phyloP scores from a whole-genome alignment of 768 basidiomycete genomes.

The Hortiboletus campestris region DNA sequence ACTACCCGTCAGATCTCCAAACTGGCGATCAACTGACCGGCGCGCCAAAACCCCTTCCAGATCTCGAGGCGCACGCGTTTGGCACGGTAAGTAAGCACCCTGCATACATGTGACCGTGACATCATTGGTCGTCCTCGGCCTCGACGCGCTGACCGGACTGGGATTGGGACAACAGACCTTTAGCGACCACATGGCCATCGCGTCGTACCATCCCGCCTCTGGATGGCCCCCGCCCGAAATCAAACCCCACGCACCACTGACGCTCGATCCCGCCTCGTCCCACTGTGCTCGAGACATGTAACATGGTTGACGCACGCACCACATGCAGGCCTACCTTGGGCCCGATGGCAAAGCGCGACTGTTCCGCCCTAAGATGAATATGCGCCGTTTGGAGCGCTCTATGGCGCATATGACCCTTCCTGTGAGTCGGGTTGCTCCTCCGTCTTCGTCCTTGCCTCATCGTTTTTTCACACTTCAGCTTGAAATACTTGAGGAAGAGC shows the following conservation, averaged over 20 bases:
- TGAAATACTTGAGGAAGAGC: no score
- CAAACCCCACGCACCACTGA: constrained; percentile 62
- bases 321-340: constrained; percentile 59
- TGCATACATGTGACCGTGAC: not conserved
- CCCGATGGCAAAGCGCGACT: constrained; percentile 69
- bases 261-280: constrained; percentile 51
- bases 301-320: not conserved
- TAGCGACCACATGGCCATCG: constrained; percentile 75
- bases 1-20: constrained; percentile 47
- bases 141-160: not conserved
- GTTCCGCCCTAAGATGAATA: constrained; percentile 84
- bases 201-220: constrained; percentile 55
- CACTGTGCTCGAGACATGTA: no score
- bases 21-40: constrained; percentile 48
- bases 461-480: no score
- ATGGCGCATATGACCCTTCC: constrained; percentile 72
- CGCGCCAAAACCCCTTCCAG: constrained; percentile 50
- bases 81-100: constrained; percentile 44
- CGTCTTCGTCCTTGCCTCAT: no score
- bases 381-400: constrained; percentile 74
- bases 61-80: constrained; percentile 48
- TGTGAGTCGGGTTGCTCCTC: constrained; percentile 34
- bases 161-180: not conserved
- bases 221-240: constrained; percentile 77
- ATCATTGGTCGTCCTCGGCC: not conserved